Evolutionary conservation across 202 grass and related monocot species (phyloP).

Genomic region (Zoysia matrella): DNA sequence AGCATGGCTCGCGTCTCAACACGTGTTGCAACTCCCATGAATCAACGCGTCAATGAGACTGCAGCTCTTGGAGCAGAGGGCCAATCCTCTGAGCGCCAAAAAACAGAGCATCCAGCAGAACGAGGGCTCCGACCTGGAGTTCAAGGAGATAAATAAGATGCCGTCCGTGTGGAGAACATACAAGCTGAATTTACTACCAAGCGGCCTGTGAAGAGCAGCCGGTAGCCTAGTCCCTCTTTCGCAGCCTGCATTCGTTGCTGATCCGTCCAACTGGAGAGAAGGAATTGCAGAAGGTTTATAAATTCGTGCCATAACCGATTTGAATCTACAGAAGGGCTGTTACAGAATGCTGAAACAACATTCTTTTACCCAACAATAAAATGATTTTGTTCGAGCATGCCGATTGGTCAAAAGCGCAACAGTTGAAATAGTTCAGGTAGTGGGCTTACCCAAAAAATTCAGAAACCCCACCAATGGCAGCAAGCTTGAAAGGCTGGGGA

Average conservation of each 20-base stretch:
- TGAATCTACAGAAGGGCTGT: neutral
- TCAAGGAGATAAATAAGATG: slow-evolving; percentile 13
- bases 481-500: slow-evolving; percentile 89
- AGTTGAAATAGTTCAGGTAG: slow-evolving; percentile 3
- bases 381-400: neutral
- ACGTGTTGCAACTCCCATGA: neutral
- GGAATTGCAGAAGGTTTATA: neutral
- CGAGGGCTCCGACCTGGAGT: slow-evolving; percentile 71
- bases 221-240: slow-evolving; percentile 80
- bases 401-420: slow-evolving; percentile 4
- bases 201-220: slow-evolving; percentile 87
- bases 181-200: slow-evolving; percentile 57
- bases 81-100: slow-evolving; percentile 83
- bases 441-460: slow-evolving; percentile 91
- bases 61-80: slow-evolving; percentile 76
- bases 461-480: slow-evolving; percentile 85
- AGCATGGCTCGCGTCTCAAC: neutral
- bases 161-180: neutral
- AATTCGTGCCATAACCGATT: neutral
- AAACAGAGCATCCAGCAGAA: slow-evolving; percentile 76
- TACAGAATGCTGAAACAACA: slow-evolving; percentile 23
- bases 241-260: slow-evolving; percentile 79
- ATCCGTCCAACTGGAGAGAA: slow-evolving; percentile 82
- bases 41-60: slow-evolving; percentile 39
- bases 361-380: neutral